Evolutionary conservation across 768 basidiomycete genomes (phyloP).

Genomic region (Boletus subcaerulescens): DNA sequence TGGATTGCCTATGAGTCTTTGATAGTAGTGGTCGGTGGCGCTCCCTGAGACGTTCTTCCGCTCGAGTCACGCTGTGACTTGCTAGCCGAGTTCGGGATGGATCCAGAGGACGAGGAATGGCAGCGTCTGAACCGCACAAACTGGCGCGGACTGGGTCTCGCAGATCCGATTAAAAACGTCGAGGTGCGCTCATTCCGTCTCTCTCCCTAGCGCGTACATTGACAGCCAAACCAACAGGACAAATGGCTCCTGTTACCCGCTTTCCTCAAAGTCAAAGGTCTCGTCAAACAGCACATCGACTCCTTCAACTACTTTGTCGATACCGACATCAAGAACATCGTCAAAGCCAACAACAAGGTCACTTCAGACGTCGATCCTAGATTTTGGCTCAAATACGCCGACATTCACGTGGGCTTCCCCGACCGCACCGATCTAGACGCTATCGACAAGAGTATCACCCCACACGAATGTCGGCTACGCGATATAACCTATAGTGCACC

Average conservation of each 20-base stretch:
- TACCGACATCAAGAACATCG: conserved; percentile 94
- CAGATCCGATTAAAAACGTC: conserved; percentile 86
- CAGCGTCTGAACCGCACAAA: conserved; percentile 50
- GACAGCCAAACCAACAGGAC: conserved; percentile 52
- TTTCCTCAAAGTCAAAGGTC: conserved; percentile 94
- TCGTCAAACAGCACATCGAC: conserved; percentile 98
- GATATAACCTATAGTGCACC: conserved; percentile 94
- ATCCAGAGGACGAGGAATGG: conserved; percentile 49
- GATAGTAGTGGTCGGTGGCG: no score
- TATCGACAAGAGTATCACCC: conserved; percentile 81
- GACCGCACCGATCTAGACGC: conserved; percentile 82
- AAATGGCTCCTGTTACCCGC: conserved; percentile 98
- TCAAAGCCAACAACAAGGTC: conserved; percentile 89
- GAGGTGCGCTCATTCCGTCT: conserved; percentile 56
- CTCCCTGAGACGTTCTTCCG: no score
- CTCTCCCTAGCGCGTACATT: background rate
- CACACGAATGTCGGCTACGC: conserved; percentile 94
- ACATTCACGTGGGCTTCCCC: conserved; percentile 91
- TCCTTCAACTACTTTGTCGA: conserved; percentile 99
- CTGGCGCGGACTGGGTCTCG: conserved; percentile 78
- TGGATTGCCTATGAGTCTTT: no score
- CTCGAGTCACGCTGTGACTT: background rate
- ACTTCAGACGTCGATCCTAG: conserved; percentile 96
- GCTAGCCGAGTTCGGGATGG: background rate
- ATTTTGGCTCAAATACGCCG: conserved; percentile 95